Percentiles rank a stretch among this genome's conserved stretches.
Conservation (phyloP, 352 stramenopile genomes). For the Peronospora belbahrii region DNA sequence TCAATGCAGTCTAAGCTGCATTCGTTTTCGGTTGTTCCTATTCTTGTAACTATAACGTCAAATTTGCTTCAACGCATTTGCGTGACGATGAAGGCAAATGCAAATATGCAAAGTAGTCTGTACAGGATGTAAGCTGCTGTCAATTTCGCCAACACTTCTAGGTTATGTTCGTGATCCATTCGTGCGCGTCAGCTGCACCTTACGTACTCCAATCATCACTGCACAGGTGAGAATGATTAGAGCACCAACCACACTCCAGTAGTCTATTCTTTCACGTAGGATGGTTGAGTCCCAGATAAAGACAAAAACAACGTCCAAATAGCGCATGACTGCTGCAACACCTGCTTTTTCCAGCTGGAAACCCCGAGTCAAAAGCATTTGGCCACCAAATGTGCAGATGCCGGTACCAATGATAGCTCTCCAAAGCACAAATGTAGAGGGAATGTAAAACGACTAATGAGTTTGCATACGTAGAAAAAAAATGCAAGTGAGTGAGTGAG, state of each 20-base stretch:
- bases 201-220: conserved; percentile 41
- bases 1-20: not conserved
- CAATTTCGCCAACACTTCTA: not conserved
- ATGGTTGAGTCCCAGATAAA: conserved; percentile 56
- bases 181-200: conserved; percentile 17
- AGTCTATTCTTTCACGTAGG: conserved; percentile 46
- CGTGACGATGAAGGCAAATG: not conserved
- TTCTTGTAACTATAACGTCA: not conserved
- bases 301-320: conserved; percentile 65
- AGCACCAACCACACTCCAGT: conserved; percentile 50
- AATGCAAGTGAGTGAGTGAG: not conserved
- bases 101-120: not conserved
- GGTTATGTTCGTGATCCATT: not conserved
- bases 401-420: conserved; percentile 37
- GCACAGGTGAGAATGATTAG: conserved; percentile 46
- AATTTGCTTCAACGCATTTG: not conserved
- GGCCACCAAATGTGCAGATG: conserved; percentile 38
- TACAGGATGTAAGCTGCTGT: not conserved
- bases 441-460: conserved; percentile 19
- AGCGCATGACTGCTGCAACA: conserved; percentile 59
- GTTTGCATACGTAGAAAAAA: not conserved
- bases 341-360: conserved; percentile 68
- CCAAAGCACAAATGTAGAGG: conserved; percentile 33
- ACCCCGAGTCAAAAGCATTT: conserved; percentile 56
- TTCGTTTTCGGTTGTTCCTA: not conserved